Evolutionary conservation across 192 early-diverging fungal genomes (phyloP).

Genomic region (Thamnidium elegans): DNA sequence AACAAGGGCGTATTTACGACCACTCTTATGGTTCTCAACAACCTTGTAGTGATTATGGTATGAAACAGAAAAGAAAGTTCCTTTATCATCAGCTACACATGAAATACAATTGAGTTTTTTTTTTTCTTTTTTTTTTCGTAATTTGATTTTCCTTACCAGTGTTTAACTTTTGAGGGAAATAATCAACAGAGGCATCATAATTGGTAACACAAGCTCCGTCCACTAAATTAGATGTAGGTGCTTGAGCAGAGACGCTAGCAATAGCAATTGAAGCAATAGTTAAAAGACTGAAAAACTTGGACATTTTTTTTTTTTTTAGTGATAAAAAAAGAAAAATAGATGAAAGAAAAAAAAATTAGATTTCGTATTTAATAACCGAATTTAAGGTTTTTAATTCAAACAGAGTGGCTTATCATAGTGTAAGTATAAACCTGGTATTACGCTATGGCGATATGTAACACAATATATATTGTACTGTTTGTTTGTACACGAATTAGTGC

Average conservation of each 20-base stretch:
- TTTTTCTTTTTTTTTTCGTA: neutral
- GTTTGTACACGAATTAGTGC: too few relatives aligned
- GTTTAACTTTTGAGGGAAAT: slow-evolving; percentile 44
- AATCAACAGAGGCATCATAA: slow-evolving; percentile 43
- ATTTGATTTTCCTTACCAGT: slow-evolving; percentile 29
- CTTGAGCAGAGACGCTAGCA: slow-evolving; percentile 26
- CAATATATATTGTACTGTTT: neutral
- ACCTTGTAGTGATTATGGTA: slow-evolving; percentile 68
- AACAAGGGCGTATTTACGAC: slow-evolving; percentile 61
- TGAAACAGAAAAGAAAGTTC: slow-evolving; percentile 54
- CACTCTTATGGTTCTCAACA: slow-evolving; percentile 51
- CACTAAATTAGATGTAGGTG: slow-evolving; percentile 12
- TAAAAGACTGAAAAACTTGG: slow-evolving; percentile 5
- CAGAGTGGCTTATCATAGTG: slow-evolving; percentile 3
- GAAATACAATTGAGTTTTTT: slow-evolving; percentile 1
- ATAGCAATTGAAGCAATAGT: slow-evolving; percentile 1
- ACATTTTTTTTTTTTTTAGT: neutral
- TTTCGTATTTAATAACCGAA: neutral
- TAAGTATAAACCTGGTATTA: too few relatives aligned
- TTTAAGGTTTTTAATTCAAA: neutral
- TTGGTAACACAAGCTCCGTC: slow-evolving; percentile 26
- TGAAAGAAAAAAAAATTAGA: slow-evolving; percentile 4
- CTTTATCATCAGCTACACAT: slow-evolving; percentile 43
- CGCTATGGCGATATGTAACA: neutral
- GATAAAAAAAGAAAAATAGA: neutral